Evolutionary conservation across 2,329 filamentous ascomycete species (phyloP), one percentile per base, ranked within the genome.

Genomic region (Fusarium tjaetaba): DNA sequence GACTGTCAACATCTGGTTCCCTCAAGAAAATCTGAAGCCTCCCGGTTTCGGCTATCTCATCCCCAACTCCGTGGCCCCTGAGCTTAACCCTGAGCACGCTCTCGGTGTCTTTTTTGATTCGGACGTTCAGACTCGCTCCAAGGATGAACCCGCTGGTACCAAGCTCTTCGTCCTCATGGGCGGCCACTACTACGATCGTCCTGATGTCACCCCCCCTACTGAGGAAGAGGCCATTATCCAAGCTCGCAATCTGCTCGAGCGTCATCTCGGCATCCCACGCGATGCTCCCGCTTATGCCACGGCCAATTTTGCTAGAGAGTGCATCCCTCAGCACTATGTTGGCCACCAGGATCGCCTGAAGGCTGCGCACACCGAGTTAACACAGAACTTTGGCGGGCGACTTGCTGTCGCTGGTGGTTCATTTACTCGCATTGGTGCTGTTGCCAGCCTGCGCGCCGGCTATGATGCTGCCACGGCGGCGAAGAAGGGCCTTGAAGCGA

Each of bases 101-200:
- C 90, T 99, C 11, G 96, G 96, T 71, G 95, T 98, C 59, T 93
- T 98, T 68, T 98, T 98, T 82, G 95, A 97, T 82, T 94, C 91
- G 5, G 91, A 94, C 72, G 88, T 84, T 36, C 71, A 79, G 61
- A 72, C 76, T 48, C 77, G 82, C 55, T 88, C 87, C 24, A 86
- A 89, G 75, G 89, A 92, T 79, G 81, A 82, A 69, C 81, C 82
- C n/a, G 73, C 74, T 41, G 94, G 94, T 30, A 97, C 94, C 20
- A 97, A 97, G 81, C 83, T 98, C 60, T 97, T 96, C 22, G 93
- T 98, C 76, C 97, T 99, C 91, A 86, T 99, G 64, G 96, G 96
- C 67, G 96, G 96, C 3, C 95, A 98, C 83, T 94, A 94, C 88
- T 98, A 94, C 80, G 88, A 85, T 65, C 90, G 88, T 85, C 78